Percentiles rank a stretch among this genome's conserved stretches.
phyloP scores from a whole-genome alignment of 2,329 filamentous ascomycete genomes.

The Colletotrichum limetticola region DNA sequence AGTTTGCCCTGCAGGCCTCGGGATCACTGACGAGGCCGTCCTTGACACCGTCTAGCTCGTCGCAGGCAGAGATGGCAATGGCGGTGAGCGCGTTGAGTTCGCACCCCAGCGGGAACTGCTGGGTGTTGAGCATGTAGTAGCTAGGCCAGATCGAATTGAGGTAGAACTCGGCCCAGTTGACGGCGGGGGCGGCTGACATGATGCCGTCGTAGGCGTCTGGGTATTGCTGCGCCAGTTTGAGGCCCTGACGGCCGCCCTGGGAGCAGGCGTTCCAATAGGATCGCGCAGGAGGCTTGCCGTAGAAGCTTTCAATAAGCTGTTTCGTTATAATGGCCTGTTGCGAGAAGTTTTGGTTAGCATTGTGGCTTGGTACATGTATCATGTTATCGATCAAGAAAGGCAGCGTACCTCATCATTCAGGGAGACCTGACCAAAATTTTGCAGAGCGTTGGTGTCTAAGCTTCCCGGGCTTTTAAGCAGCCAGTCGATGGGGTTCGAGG shows the following conservation, averaged over 20 bases:
- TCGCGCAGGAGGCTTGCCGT: not conserved
- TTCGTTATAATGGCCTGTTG: too few species aligned
- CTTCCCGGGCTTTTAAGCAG: constrained; percentile 17
- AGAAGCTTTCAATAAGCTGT: too few species aligned
- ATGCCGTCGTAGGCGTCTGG: constrained; percentile 62
- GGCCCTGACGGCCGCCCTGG: constrained; percentile 61
- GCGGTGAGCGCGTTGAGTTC: constrained; percentile 43
- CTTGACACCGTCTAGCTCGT: constrained; percentile 9
- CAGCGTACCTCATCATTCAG: constrained; percentile 53
- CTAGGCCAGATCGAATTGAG: constrained; percentile 10
- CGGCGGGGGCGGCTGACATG: not conserved
- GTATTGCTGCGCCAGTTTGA: constrained; percentile 56
- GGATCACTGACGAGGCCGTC: constrained; percentile 18
- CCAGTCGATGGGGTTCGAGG: constrained; percentile 22
- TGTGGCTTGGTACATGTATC: too few species aligned
- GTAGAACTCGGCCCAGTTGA: constrained; percentile 34
- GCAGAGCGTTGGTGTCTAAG: constrained; percentile 34
- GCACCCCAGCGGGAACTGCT: constrained; percentile 9
- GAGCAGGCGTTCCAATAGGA: constrained; percentile 62
- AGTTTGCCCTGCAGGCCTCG: constrained; percentile 20
- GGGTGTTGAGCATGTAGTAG: not conserved
- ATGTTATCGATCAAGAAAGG: too few species aligned
- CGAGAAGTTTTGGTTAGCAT: too few species aligned
- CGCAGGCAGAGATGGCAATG: not conserved
- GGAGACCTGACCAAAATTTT: constrained; percentile 46